phyloP scores from a whole-genome alignment of 306 rosid species.

The Senna siamea region DNA sequence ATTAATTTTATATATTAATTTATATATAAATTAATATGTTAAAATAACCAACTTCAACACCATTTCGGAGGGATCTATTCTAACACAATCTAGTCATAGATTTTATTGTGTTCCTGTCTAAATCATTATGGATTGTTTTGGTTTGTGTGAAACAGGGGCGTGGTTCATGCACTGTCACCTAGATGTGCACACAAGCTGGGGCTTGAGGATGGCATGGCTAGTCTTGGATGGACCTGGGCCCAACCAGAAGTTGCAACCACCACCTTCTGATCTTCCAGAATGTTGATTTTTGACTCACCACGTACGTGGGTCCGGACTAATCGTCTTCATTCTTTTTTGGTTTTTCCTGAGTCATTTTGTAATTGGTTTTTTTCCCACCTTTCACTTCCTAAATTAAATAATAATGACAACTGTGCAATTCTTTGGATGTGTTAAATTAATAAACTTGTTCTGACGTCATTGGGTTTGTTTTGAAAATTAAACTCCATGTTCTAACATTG shows the following conservation, averaged over 20 bases:
- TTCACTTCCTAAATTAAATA: too few relatives aligned
- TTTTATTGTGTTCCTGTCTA: too few relatives aligned
- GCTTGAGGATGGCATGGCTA: constrained; percentile 84
- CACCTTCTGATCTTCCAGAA: constrained; percentile 84
- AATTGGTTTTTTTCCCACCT: too few relatives aligned
- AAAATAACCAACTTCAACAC: too few relatives aligned
- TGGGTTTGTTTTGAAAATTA: constrained; percentile 10
- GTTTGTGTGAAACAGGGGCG: constrained; percentile 54
- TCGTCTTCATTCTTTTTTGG: background rate
- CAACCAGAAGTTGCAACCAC: constrained; percentile 75
- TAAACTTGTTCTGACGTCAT: constrained; percentile 13
- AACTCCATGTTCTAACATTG: constrained; percentile 35
- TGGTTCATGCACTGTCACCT: constrained; percentile 97
- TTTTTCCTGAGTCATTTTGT: too few relatives aligned
- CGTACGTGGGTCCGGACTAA: constrained; percentile 21
- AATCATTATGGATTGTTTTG: too few relatives aligned
- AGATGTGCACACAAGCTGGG: constrained; percentile 92
- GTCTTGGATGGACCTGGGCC: constrained; percentile 68
- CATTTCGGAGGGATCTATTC: too few relatives aligned
- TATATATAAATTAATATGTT: too few relatives aligned
- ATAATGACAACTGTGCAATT: constrained; percentile 8
- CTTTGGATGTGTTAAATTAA: constrained; percentile 37
- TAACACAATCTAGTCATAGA: too few relatives aligned
- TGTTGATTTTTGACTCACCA: constrained; percentile 56
- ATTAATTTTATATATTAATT: too few relatives aligned